These are phyloP conservation scores for Backusella mclennaniae DNA, from an alignment of 192 early-diverging fungal species.

Conservation along the genomic window DNA sequence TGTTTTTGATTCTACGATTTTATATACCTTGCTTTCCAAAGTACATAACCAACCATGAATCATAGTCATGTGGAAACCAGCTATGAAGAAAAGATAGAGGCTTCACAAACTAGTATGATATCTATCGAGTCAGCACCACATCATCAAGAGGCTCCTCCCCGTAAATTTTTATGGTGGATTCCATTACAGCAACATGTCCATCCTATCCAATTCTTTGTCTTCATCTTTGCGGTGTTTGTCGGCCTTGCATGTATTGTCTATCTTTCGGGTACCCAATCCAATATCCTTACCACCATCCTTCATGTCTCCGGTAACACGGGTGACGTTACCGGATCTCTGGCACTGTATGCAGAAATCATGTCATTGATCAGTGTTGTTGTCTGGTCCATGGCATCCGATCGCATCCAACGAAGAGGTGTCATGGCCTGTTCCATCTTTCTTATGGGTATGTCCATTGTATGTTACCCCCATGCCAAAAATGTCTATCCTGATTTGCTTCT, in stretches of 20 bases:
- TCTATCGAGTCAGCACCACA: not conserved
- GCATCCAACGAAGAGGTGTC: conserved; percentile 52
- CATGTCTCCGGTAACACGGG: conserved; percentile 22
- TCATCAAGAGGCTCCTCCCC: not conserved
- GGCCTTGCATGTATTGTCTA: conserved; percentile 40
- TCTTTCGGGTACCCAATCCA: conserved; percentile 39
- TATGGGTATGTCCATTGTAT: conserved; percentile 50
- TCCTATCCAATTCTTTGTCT: conserved; percentile 27
- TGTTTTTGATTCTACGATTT: not conserved
- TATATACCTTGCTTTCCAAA: not conserved
- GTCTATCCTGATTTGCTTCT: conserved; percentile 61
- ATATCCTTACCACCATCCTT: conserved; percentile 37
- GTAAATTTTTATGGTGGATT: conserved; percentile 38
- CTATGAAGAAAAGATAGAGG: not conserved
- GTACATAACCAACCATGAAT: not conserved
- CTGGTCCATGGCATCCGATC: conserved; percentile 65
- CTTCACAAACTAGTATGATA: not conserved
- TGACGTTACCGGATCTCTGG: conserved; percentile 51
- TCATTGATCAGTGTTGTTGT: conserved; percentile 38
- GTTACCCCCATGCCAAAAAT: conserved; percentile 50
- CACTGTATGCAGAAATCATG: conserved; percentile 65
- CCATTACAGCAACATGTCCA: conserved; percentile 17
- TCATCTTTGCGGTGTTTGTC: conserved; percentile 32
- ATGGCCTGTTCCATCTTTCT: conserved; percentile 50
- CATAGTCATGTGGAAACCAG: not conserved